Evolutionary conservation across 495 filamentous ascomycete genomes (phyloP), one percentile per base, ranked within the genome.

Genomic region (Podospora pseudoanserina): DNA sequence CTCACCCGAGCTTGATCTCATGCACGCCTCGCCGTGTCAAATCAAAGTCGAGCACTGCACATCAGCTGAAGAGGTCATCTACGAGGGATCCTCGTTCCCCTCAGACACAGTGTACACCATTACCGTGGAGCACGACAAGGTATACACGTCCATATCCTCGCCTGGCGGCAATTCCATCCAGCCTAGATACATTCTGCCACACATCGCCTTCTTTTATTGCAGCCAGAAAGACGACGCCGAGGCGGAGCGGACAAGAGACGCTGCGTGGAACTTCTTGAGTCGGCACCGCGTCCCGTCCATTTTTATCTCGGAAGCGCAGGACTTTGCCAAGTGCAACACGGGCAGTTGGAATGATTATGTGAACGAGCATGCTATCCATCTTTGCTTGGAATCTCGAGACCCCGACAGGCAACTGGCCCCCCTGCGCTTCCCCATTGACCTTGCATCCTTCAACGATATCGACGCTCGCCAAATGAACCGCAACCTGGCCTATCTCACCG

Each of bases 21-120:
- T 92, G 72, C 87, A 92, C 68, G 86, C 84, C 26, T 86, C 83
- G 27, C 83, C 81, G 2, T 85, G 88, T 30, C 90, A 92, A 72
- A 86, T 93, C 69, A 86, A 88, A 66, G 88, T 93, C 23, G 89
- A 93, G 67, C 87, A 91, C 64, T 93, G 91, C 72, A 81, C 82
- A 53, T 81, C 79, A 16, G 90, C 89, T 23, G 76, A 76, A 26
- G 80, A 78, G 5, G 74, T 83, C 16, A 73, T 78, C 57, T 77
- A 77, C 34, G 77, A 80, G 19, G 78, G 76, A 65, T 15, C 28
- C 18, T 59, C 64, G 7, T 39, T 66, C 59, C 19, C 61, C 6
- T 13, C 28, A 5, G 34, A 73, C 26, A 67, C 60, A 7, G 63
- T 70, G 26, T 79, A 77, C 65, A 82, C 80, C 30, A 70, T 93